Evolutionary conservation across 2,329 filamentous ascomycete genomes (phyloP).

Genomic region (Hymenoscyphus fraxineus): DNA sequence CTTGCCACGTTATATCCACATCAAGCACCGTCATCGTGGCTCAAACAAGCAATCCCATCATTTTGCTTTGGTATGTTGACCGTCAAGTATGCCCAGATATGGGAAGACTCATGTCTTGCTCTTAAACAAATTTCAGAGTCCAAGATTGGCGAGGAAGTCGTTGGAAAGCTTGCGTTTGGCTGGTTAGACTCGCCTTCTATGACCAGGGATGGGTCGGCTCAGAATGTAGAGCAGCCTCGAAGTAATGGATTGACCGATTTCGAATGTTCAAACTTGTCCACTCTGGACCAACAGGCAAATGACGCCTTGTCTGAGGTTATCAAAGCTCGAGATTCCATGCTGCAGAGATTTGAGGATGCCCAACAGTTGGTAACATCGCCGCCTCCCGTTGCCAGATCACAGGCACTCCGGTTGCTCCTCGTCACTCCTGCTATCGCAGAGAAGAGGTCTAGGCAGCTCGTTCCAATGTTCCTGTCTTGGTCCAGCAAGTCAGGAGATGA

Average conservation of each 20-base stretch:
- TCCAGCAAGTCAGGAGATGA: constrained; percentile 47
- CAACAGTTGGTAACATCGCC: constrained; percentile 53
- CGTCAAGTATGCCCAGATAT: constrained; percentile 77
- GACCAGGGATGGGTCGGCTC: constrained; percentile 46
- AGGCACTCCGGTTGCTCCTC: constrained; percentile 75
- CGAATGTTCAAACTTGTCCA: constrained; percentile 73
- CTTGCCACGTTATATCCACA: constrained; percentile 48
- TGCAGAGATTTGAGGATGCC: constrained; percentile 59
- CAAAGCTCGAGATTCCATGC: constrained; percentile 55
- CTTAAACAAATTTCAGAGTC: constrained; percentile 71
- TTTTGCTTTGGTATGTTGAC: constrained; percentile 90
- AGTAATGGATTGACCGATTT: constrained; percentile 63
- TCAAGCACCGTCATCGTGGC: constrained; percentile 63
- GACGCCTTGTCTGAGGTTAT: constrained; percentile 51
- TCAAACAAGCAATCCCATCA: constrained; percentile 68
- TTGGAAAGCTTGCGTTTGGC: constrained; percentile 69
- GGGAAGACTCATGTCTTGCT: constrained; percentile 76
- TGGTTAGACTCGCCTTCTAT: constrained; percentile 66
- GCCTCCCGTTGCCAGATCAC: constrained; percentile 60
- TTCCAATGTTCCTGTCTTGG: constrained; percentile 85
- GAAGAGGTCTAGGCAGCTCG: constrained; percentile 76
- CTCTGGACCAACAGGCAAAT: constrained; percentile 50
- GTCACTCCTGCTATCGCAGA: constrained; percentile 75
- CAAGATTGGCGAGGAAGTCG: constrained; percentile 66
- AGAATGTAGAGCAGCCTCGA: constrained; percentile 36